These are phyloP conservation scores for Nothophytophthora sp. DNA, from an alignment of 352 stramenopile genomes.

Conservation along the genomic window DNA sequence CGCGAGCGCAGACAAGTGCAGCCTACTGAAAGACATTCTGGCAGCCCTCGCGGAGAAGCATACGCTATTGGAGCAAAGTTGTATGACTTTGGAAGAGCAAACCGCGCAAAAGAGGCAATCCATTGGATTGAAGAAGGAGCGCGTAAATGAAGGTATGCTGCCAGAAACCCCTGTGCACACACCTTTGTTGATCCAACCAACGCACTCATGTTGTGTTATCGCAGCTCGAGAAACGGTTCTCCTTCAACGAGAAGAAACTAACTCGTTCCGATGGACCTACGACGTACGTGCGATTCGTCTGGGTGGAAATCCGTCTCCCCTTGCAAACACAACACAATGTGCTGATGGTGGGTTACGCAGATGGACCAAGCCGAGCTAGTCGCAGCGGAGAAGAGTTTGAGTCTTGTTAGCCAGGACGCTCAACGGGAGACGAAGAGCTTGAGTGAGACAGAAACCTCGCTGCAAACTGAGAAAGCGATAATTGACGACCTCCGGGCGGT, in stretches of 20 bases:
- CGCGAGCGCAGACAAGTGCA: slow-evolving; percentile 29
- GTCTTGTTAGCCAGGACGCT: slow-evolving; percentile 17
- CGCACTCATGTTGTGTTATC: background rate
- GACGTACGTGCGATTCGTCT: slow-evolving; percentile 20
- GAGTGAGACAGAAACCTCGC: slow-evolving; percentile 3
- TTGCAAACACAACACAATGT: too few species aligned
- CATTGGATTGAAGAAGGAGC: slow-evolving; percentile 16
- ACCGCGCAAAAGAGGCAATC: background rate
- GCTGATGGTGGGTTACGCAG: too few species aligned
- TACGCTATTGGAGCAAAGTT: slow-evolving; percentile 17
- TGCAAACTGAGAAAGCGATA: slow-evolving; percentile 9
- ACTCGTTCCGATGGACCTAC: slow-evolving; percentile 29
- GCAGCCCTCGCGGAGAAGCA: slow-evolving; percentile 23
- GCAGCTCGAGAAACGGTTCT: slow-evolving; percentile 19
- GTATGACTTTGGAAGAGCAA: slow-evolving; percentile 31
- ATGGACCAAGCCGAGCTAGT: slow-evolving; percentile 18
- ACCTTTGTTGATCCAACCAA: too few species aligned
- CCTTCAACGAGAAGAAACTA: slow-evolving; percentile 27
- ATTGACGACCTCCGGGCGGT: slow-evolving; percentile 28
- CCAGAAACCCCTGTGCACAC: too few species aligned
- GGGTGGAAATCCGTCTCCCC: too few species aligned
- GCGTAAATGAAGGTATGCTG: slow-evolving; percentile 24
- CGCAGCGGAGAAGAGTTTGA: slow-evolving; percentile 19
- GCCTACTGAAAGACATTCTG: slow-evolving; percentile 25
- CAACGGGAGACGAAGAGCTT: slow-evolving; percentile 11